Evolutionary conservation across 2,329 filamentous ascomycete species (phyloP), one percentile per base, ranked within the genome.

Genomic region (Sporothrix brunneoviolacea): DNA sequence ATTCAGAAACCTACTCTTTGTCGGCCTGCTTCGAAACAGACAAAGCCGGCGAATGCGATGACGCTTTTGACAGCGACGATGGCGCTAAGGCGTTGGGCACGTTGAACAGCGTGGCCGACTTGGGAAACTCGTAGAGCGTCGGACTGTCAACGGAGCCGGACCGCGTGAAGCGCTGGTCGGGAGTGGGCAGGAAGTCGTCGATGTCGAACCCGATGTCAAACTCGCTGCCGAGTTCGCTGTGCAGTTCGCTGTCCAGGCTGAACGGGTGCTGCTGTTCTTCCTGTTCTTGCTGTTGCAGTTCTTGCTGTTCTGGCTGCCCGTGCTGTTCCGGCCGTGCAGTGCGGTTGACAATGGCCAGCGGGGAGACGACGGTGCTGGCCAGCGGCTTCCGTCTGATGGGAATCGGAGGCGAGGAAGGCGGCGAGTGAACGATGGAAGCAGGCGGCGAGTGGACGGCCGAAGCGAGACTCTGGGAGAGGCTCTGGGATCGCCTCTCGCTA

Each of bases 331-430:
- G n/a, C n/a, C 7, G 5, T 8, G 44, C 37, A 19, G 24, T 4
- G 28, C 40, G 40, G 13, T n/a, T 32, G 8, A 43, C 41, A 21
- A 43, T 10, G 18, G 21, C 18, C 27, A 16, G 44, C 21, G 40
- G 30, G 12, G 37, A n/a, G 19, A 38, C 24, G 24, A 36, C n/a
- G 40, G n/a, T 32, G 8, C 70, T 68, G 38, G 80, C 81, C 54
- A 84, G 63, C 49, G 81, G 80, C 67, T 84, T 83, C 55, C 81
- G 74, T 62, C 75, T 76, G 65, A 83, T 76, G 55, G 38, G 28
- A 2, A 21, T 43, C 10, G 24, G 36, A 28, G 33, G 19, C n/a
- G n/a, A n/a, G n/a, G n/a, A n/a, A n/a, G n/a, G n/a, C n/a, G n/a
- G n/a, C n/a, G n/a, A n/a, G n/a, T n/a, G n/a, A 30, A 36, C 36